Evolutionary conservation across 345 rosid genomes (phyloP).

Genomic region (Diplotaxis tenuifolia): DNA sequence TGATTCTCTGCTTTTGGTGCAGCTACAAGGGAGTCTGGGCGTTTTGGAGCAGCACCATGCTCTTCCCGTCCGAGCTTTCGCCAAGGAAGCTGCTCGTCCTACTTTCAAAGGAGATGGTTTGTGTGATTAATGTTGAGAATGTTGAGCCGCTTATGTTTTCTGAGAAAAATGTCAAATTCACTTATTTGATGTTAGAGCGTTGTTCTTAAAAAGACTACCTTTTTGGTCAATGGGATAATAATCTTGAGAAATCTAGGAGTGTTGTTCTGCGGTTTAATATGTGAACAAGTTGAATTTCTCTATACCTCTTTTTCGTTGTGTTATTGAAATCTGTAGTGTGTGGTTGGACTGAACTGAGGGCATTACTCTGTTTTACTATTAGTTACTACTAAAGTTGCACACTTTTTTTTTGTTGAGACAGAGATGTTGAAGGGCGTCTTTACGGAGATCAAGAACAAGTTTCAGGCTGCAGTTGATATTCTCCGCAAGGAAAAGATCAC

Average conservation of each 20-base stretch:
- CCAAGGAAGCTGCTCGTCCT: slow-evolving; percentile 68
- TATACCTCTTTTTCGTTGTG: background rate
- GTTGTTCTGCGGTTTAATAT: background rate
- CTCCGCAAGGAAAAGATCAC: slow-evolving; percentile 88
- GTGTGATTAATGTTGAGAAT: slow-evolving; percentile 33
- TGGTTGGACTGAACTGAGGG: background rate
- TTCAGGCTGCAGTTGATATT: slow-evolving; percentile 73
- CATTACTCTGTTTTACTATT: background rate
- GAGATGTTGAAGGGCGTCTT: slow-evolving; percentile 94
- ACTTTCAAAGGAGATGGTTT: slow-evolving; percentile 84
- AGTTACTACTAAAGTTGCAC: slow-evolving; percentile 14
- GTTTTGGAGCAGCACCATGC: slow-evolving; percentile 52
- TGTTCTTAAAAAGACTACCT: background rate
- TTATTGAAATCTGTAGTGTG: background rate
- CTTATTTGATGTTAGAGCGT: background rate
- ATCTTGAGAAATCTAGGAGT: slow-evolving; percentile 4
- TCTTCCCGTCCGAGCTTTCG: slow-evolving; percentile 63
- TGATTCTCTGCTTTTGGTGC: slow-evolving; percentile 14
- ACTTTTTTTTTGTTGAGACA: slow-evolving; percentile 31
- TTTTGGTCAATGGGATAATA: background rate
- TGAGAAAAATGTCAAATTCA: background rate
- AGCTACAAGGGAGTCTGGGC: slow-evolving; percentile 54
- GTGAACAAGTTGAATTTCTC: no score
- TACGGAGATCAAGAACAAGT: slow-evolving; percentile 77
- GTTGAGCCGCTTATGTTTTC: background rate